These are phyloP conservation scores for Flaveria ramosissima DNA, from an alignment of 129 eudicot species.

Conservation along the genomic window DNA sequence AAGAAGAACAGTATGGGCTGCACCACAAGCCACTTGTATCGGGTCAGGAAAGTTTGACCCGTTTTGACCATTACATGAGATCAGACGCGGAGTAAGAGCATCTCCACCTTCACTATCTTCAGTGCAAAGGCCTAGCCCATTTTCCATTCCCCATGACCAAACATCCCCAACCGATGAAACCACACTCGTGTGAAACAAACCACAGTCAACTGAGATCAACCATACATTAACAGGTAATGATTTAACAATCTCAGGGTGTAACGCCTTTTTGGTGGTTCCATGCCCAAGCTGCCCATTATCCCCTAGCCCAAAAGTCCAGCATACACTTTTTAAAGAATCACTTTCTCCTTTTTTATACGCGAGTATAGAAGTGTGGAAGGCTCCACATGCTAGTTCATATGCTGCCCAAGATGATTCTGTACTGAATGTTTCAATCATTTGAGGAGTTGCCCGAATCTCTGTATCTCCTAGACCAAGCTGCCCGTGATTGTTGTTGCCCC, in stretches of 20 bases:
- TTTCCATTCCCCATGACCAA: conserved; percentile 99
- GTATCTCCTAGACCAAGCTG: conserved; percentile 95
- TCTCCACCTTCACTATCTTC: conserved; percentile 77
- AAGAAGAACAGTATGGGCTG: conserved; percentile 85
- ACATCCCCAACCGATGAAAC: conserved; percentile 90
- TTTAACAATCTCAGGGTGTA: conserved; percentile 53
- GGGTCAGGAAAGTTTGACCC: conserved; percentile 54
- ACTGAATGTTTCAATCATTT: conserved; percentile 49
- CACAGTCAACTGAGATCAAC: conserved; percentile 71
- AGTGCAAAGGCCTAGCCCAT: conserved; percentile 82
- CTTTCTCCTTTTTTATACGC: conserved; percentile 49
- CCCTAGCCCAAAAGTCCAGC: conserved; percentile 91
- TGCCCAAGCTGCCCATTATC: conserved; percentile 92
- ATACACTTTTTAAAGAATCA: conserved; percentile 49
- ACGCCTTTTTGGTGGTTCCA: conserved; percentile 52
- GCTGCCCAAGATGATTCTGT: conserved; percentile 55
- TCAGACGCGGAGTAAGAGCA: conserved; percentile 58
- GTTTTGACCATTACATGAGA: conserved; percentile 40
- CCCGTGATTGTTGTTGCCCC: conserved; percentile 86
- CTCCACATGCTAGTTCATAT: conserved; percentile 85
- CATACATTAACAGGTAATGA: conserved; percentile 48
- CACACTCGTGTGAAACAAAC: conserved; percentile 80
- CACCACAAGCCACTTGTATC: conserved; percentile 79
- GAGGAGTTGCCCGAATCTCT: conserved; percentile 52
- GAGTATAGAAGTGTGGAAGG: conserved; percentile 71